phyloP scores from a whole-genome alignment of 257 asterid genomes.

The Salvia splendens region DNA sequence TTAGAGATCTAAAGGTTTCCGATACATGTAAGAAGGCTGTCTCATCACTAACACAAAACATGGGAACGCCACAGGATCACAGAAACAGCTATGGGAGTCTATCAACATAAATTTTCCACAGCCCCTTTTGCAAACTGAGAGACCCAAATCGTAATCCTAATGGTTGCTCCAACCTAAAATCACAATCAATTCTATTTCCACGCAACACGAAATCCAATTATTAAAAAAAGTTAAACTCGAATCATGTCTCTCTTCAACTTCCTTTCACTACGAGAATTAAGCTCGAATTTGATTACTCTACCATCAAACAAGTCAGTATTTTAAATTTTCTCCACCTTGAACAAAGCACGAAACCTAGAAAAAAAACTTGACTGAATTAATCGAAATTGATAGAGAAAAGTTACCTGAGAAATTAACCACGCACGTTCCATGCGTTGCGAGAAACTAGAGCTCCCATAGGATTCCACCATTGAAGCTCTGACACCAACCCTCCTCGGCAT shows the following conservation, averaged over 20 bases:
- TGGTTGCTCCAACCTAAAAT: neutral
- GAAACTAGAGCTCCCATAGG: constrained; percentile 60
- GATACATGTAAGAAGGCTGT: constrained; percentile 2
- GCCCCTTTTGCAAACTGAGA: constrained; percentile 1
- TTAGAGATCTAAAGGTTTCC: neutral
- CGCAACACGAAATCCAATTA: neutral
- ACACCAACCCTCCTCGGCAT: constrained; percentile 41
- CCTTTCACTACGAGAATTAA: neutral
- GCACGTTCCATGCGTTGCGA: constrained; percentile 77
- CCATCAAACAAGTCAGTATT: neutral
- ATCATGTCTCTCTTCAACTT: neutral
- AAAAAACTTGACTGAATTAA: neutral
- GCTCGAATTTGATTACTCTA: neutral
- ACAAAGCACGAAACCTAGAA: neutral
- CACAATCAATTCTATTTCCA: neutral
- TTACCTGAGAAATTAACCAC: constrained; percentile 90
- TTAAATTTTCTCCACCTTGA: neutral
- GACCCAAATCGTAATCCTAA: constrained; percentile 20
- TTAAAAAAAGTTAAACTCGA: neutral
- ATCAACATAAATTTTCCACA: neutral
- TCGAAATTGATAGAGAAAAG: neutral
- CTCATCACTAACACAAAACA: neutral
- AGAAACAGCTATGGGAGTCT: neutral
- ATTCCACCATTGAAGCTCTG: constrained; percentile 78
- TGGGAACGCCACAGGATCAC: neutral